Conservation (phyloP, 768 basidiomycete species). For the Multifurca ochricompacta region DNA sequence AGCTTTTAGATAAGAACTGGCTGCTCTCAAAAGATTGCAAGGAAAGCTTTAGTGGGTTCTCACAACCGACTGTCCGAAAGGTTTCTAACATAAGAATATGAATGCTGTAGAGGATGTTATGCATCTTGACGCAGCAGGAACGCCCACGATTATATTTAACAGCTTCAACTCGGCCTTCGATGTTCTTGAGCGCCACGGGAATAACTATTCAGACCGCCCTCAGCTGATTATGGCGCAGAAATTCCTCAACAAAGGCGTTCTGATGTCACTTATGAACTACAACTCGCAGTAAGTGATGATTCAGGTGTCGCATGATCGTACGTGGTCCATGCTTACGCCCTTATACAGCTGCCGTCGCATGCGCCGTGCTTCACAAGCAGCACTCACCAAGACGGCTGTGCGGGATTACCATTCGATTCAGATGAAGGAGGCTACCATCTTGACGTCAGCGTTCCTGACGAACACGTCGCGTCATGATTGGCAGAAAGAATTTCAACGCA, state of each 20-base stretch:
- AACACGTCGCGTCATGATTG: slow-evolving; percentile 24
- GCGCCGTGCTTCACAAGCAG: slow-evolving; percentile 29
- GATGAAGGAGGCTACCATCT: slow-evolving; percentile 26
- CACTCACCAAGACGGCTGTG: slow-evolving; percentile 23
- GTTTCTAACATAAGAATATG: background rate
- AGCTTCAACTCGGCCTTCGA: slow-evolving; percentile 23
- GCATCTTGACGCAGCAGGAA: slow-evolving; percentile 18
- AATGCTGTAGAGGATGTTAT: slow-evolving; percentile 13
- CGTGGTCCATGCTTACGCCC: background rate
- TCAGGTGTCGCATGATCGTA: background rate
- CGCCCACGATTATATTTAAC: slow-evolving; percentile 24
- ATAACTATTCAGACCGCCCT: slow-evolving; percentile 26
- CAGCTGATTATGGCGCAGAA: slow-evolving; percentile 3
- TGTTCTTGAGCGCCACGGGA: slow-evolving; percentile 24
- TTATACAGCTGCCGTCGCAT: slow-evolving; percentile 29
- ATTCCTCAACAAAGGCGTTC: slow-evolving; percentile 5
- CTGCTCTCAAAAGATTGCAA: slow-evolving; percentile 3
- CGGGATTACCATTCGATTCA: slow-evolving; percentile 25
- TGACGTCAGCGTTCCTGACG: slow-evolving; percentile 25
- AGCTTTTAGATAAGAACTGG: slow-evolving; percentile 1
- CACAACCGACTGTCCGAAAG: too few species aligned
- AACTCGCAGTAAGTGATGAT: background rate
- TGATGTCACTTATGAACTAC: background rate
- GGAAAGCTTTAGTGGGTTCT: background rate
- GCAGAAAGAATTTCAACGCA: slow-evolving; percentile 26